Base-by-base conservation (phyloP, 2,329 filamentous ascomycete genomes). In the Diplocarpon mali region DNA sequence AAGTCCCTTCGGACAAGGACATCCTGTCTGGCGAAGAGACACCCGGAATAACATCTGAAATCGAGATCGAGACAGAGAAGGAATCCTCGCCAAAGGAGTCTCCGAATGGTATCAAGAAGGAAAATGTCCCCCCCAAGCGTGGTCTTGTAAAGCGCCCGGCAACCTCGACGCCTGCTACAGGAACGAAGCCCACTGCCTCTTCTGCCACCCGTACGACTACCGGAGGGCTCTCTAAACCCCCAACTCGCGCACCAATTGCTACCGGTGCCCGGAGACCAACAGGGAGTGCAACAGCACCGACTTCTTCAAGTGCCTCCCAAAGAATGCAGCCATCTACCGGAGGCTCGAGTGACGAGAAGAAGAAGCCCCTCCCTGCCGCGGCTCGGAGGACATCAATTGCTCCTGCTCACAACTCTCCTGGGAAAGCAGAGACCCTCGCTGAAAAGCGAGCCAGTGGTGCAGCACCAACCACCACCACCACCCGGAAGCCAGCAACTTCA, bases 161-260 rank as follows among this genome's bases (percentile, higher is more conserved):
- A 31, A 47, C 49, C 27, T 39, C 57, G 16, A 44, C 56, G 38
- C 44, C 58, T 15, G 48, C 55, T 7, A 53, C 58, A 35, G 44
- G 52, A n/a, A 47, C 54, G 3, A 60, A 54, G 32, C 52, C 55
- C 31, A 52, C 53, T 5, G 45, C 53, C 27, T 53, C 59, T 15
- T 58, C 60, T 35, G 41, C 55, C 34, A 51, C 55, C 34, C 49
- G 54, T 35, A 51, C 57, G 27, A 53, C 55, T 27, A 53, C 52
- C 24, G 56, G 57, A 38, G 60, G 58, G n/a, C 44, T 62, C 17
- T 60, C 56, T 46, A 63, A 62, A 44, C 60, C 60, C 35, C 60
- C 60, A 31, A 55, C 59, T 38, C 57, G 60, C 20, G 53, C 59
- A 15, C 44, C 50, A 14, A 34, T 52, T 42, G 55, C 48, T 12